Conservation (phyloP, 225 moss, liverwort and hornwort species). For the Ulota crispa region DNA sequence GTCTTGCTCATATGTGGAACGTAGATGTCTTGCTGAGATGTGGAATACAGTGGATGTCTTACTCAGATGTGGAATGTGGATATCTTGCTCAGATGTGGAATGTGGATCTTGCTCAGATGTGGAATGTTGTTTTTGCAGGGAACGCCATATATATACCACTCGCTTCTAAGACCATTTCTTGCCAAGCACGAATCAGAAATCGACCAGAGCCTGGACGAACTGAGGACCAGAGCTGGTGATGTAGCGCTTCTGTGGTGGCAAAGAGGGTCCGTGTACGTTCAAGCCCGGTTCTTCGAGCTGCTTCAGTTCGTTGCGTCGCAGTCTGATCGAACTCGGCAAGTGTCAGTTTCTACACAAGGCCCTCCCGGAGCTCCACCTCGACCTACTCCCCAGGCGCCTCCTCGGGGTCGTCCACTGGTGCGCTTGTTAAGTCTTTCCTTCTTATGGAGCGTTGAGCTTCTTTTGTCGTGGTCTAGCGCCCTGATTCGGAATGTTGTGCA, state of each 20-base stretch:
- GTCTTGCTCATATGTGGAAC: neutral
- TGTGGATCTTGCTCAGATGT: neutral
- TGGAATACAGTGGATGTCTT: neutral
- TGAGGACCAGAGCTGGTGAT: slow-evolving; percentile 65
- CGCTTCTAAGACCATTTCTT: slow-evolving; percentile 69
- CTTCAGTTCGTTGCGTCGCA: slow-evolving; percentile 76
- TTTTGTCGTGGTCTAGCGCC: neutral
- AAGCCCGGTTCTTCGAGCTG: slow-evolving; percentile 66
- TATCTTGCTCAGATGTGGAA: neutral
- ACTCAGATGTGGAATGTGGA: neutral
- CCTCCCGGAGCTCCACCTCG: slow-evolving; percentile 3
- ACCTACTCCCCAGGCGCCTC: slow-evolving; percentile 12
- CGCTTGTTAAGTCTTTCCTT: neutral
- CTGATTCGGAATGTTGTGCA: neutral
- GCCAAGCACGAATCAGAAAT: slow-evolving; percentile 75
- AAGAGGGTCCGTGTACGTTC: slow-evolving; percentile 52
- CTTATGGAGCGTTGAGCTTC: neutral
- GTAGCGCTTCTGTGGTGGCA: slow-evolving; percentile 66
- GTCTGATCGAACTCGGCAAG: slow-evolving; percentile 49
- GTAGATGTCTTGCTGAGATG: neutral
- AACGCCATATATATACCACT: slow-evolving; percentile 70
- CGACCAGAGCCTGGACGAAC: slow-evolving; percentile 72
- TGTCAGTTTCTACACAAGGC: slow-evolving; percentile 12
- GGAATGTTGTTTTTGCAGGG: slow-evolving; percentile 48
- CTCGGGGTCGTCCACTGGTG: slow-evolving; percentile 24